Evolutionary conservation across 345 rosid species (phyloP).

Genomic region (Angophora floribunda): DNA sequence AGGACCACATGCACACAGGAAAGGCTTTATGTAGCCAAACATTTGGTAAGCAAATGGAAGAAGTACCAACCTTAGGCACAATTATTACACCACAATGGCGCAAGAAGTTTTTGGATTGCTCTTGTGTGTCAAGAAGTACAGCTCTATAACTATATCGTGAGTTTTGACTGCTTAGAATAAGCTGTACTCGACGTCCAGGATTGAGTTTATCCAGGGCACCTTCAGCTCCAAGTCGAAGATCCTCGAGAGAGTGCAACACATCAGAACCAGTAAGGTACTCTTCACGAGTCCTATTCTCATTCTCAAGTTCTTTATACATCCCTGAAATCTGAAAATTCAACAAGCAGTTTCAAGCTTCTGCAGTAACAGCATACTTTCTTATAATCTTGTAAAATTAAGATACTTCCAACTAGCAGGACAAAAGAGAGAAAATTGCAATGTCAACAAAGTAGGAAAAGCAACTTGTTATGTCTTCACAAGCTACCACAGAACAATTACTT

Average conservation of each 20-base stretch:
- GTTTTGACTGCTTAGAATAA: constrained; percentile 46
- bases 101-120: constrained; percentile 26
- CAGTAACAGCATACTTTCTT: background rate
- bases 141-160: constrained; percentile 64
- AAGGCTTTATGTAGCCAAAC: background rate
- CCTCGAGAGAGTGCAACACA: constrained; percentile 63
- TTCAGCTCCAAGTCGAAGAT: constrained; percentile 59
- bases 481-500: background rate
- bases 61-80: constrained; percentile 69
- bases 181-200: constrained; percentile 49
- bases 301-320: constrained; percentile 62
- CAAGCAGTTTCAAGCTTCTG: background rate
- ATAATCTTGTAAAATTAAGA: background rate
- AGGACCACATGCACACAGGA: background rate
- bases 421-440: background rate
- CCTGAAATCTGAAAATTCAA: constrained; percentile 50
- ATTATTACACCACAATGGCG: constrained; percentile 77
- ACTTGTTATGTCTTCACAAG: background rate
- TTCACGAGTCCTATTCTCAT: constrained; percentile 62
- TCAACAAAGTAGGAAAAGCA: background rate
- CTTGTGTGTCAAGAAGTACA: constrained; percentile 69
- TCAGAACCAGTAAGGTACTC: constrained; percentile 57
- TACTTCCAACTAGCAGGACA: background rate
- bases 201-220: constrained; percentile 46
- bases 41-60: background rate